Base-by-base conservation (phyloP, 2,329 filamentous ascomycete species). In the Epichloe amarillans region DNA sequence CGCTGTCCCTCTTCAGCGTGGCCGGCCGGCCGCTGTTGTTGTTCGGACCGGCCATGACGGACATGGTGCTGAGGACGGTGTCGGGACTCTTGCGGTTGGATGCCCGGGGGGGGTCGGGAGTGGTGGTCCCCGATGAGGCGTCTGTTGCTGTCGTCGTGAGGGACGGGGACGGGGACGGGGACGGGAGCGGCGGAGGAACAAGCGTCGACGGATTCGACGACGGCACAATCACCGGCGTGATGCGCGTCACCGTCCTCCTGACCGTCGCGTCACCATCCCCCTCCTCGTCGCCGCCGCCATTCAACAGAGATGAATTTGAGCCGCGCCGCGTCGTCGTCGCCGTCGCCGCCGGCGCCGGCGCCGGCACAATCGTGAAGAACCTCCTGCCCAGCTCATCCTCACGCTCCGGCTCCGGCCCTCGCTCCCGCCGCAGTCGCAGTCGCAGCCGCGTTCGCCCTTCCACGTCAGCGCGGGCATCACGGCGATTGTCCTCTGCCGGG, bases 351-450 rank as follows among this genome's bases (percentile, higher is more conserved):
- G 26, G 64, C 41, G 8, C 2, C 26, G 26, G 64, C 41, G 64
- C 61, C 35, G 63, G 57, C 36, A 61, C 54, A 19, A 66, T 60
- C 30, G 63, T 55, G 14, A 60, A 60, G 42, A 66, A 64, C 43
- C 56, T 54, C 46, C 58, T 60, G 54, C 59, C 58, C 3, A 55
- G 36, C 7, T 49, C 14, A 14, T 46, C 41, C 23, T 10, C 26
- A 3, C 3, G n/a, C n/a, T n/a, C n/a, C n/a, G n/a, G 26, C 26
- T 30, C 26, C 3, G 19, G 19, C 19, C 6, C 23, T 23, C 23
- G 26, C 26, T 26, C 26, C 7, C 26, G 26, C 26, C 7, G 7
- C 26, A 7, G 7, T 3, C 8, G 26, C 26, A 8, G 7, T 3
- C 8, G 8, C 26, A 1, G 3, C 8, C 8, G 26, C 26, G 2